Percentiles rank a stretch among this genome's conserved stretches.
phyloP scores from a whole-genome alignment of 371 early-diverging fungal species.

The Thermomucor indicae-seudaticae region DNA sequence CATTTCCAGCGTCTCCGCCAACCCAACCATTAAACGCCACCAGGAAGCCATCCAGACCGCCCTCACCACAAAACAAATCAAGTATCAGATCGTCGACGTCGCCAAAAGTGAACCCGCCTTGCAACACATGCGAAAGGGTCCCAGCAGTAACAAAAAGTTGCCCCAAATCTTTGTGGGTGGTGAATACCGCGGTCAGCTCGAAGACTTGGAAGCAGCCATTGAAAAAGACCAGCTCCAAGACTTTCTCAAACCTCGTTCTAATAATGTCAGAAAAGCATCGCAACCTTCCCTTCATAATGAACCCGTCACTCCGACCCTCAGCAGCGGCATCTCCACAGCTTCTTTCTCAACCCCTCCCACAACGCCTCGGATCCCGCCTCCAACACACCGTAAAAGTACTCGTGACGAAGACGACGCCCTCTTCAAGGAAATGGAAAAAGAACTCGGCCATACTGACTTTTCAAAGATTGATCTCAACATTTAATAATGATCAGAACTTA shows the following conservation, averaged over 20 bases:
- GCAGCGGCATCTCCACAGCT: neutral
- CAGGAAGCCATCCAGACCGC: constrained; percentile 21
- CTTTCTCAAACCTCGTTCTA: constrained; percentile 1
- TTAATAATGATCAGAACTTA: constrained; percentile 3
- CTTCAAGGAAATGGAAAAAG: constrained; percentile 14
- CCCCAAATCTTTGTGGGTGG: constrained; percentile 45
- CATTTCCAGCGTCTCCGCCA: constrained; percentile 28
- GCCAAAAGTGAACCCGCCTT: constrained; percentile 34
- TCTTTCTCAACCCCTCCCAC: neutral
- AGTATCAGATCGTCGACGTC: constrained; percentile 31
- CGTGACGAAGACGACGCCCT: constrained; percentile 15
- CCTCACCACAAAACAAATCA: constrained; percentile 14
- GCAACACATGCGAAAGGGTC: constrained; percentile 29
- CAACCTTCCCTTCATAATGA: constrained; percentile 8
- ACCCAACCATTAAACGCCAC: constrained; percentile 25
- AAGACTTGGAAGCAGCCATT: neutral
- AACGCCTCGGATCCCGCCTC: neutral
- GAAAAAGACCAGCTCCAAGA: constrained; percentile 7
- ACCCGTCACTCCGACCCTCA: constrained; percentile 13
- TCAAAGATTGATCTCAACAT: constrained; percentile 14
- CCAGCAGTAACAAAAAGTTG: constrained; percentile 14
- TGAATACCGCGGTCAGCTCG: constrained; percentile 15
- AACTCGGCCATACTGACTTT: constrained; percentile 12
- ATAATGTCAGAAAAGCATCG: neutral
- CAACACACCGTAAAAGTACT: neutral